phyloP scores from a whole-genome alignment of 2,329 filamentous ascomycete species.

The Curvularia hawaiiensis region DNA sequence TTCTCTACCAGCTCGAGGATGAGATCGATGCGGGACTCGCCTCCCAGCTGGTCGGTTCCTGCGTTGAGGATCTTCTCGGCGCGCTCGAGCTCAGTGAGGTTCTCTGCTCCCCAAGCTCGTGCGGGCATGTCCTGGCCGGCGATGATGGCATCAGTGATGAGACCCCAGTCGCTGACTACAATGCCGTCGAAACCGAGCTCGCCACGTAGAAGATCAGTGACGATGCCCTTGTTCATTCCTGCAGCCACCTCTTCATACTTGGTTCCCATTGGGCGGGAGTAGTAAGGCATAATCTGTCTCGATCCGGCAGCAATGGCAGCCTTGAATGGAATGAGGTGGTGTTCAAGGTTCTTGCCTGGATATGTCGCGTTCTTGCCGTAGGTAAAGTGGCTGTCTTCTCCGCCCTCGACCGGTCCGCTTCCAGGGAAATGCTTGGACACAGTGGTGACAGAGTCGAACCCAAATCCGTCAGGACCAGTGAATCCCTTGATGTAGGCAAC shows the following conservation, averaged over 20 bases:
- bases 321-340: conserved; percentile 58
- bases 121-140: conserved; percentile 54
- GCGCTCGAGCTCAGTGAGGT: conserved; percentile 51
- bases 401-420: conserved; percentile 55
- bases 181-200: conserved; percentile 59
- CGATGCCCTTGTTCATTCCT: conserved; percentile 58
- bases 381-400: conserved; percentile 59
- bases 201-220: conserved; percentile 56
- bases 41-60: conserved; percentile 60
- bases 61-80: conserved; percentile 54
- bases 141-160: conserved; percentile 55
- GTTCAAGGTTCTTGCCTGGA: conserved; percentile 57
- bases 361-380: conserved; percentile 60
- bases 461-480: conserved; percentile 51
- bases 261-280: conserved; percentile 55
- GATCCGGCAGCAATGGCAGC: conserved; percentile 57
- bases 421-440: conserved; percentile 62
- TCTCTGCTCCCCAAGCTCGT: conserved; percentile 58
- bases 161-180: conserved; percentile 60
- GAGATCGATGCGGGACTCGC: conserved; percentile 56
- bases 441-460: conserved; percentile 52
- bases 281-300: conserved; percentile 60
- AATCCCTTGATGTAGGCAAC: conserved; percentile 57
- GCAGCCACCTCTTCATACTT: conserved; percentile 56
- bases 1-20: conserved; percentile 54